These are phyloP conservation scores for Penicillium cinerascens DNA, from an alignment of 495 filamentous ascomycete species.

Conservation along the genomic window DNA sequence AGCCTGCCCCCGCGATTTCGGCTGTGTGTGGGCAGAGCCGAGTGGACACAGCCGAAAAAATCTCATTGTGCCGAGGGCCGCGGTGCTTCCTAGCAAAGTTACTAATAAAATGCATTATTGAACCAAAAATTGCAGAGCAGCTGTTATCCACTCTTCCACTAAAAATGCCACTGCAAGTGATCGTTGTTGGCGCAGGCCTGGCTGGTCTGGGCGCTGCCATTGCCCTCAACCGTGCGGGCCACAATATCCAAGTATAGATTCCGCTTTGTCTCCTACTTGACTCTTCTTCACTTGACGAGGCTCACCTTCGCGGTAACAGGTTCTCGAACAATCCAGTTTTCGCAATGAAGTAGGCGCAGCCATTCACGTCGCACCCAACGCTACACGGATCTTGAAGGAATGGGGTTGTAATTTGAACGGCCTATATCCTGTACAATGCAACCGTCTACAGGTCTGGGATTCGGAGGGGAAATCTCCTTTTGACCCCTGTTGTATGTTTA, in stretches of 20 bases:
- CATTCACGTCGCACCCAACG: constrained; percentile 51
- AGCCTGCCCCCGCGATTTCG: no score
- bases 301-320: constrained; percentile 20
- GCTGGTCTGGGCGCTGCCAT: constrained; percentile 56
- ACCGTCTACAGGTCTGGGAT: constrained; percentile 14
- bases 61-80: no score
- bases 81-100: no score
- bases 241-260: constrained; percentile 47
- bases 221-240: constrained; percentile 50
- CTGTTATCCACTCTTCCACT: no score
- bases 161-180: constrained; percentile 39
- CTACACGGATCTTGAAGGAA: constrained; percentile 38
- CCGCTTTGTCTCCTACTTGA: no score
- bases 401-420: constrained; percentile 43
- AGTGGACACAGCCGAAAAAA: no score
- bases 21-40: no score
- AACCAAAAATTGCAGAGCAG: no score
- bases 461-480: not conserved
- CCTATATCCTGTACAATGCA: constrained; percentile 21
- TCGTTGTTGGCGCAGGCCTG: constrained; percentile 56
- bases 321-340: constrained; percentile 48
- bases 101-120: no score
- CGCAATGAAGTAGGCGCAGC: constrained; percentile 53
- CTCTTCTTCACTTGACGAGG: no score
- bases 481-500: constrained; percentile 13